Percentiles rank a stretch among this genome's conserved stretches.
Evolutionary conservation across 2,329 filamentous ascomycete genomes (phyloP).

Genomic region (Ophiosphaerella herpotricha): DNA sequence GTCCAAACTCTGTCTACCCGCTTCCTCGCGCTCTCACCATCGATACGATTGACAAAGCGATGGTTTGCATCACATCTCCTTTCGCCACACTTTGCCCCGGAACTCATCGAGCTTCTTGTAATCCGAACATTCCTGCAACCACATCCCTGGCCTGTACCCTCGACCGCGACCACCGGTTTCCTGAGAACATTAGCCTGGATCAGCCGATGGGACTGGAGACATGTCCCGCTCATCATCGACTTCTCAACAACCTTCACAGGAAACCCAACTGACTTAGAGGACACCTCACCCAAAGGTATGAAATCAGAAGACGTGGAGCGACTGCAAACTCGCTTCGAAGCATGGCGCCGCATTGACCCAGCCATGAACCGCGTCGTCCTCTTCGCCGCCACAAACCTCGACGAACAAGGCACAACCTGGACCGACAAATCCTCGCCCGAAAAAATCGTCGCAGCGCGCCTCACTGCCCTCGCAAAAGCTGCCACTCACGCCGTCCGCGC

Average conservation of each 20-base stretch:
- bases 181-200: constrained; percentile 79
- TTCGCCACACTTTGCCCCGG: constrained; percentile 72
- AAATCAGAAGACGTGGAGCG: constrained; percentile 63
- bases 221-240: constrained; percentile 81
- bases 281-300: constrained; percentile 48
- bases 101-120: constrained; percentile 83
- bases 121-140: constrained; percentile 79
- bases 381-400: constrained; percentile 79
- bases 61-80: constrained; percentile 91
- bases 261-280: constrained; percentile 23
- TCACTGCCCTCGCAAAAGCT: constrained; percentile 80
- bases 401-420: constrained; percentile 78
- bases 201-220: constrained; percentile 88
- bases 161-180: constrained; percentile 78
- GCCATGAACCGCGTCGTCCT: constrained; percentile 82
- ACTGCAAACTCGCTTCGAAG: constrained; percentile 74
- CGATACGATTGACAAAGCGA: constrained; percentile 82
- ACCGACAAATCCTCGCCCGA: constrained; percentile 71
- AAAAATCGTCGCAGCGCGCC: constrained; percentile 80
- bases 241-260: constrained; percentile 52
- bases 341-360: constrained; percentile 87
- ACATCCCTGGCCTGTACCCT: constrained; percentile 78
- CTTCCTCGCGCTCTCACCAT: constrained; percentile 76
- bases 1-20: constrained; percentile 80
- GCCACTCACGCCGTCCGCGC: constrained; percentile 59